Evolutionary conservation across 768 basidiomycete genomes (phyloP), one percentile per base, ranked within the genome.

Genomic region (Grammothele lineata): DNA sequence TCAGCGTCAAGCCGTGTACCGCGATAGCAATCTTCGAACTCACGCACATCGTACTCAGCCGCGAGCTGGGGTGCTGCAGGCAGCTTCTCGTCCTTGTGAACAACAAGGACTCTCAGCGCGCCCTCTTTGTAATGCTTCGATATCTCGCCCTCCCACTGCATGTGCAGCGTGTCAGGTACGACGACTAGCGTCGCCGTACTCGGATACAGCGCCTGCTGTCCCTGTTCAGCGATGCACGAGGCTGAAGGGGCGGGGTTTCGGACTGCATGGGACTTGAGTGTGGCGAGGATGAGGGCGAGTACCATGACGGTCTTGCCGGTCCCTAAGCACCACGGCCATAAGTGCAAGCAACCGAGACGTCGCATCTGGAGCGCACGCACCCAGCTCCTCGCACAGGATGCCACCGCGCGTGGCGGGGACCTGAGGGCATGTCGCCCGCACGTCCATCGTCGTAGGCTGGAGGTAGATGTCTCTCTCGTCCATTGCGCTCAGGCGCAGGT

Each of bases 281-380:
- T 90, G 0, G 76, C 73, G 1, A 89, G 68, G 36, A 90, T 70
- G 14, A 92, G 70, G 2, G 76, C 75, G 5, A 92, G 73, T 24
- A 80, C 74, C 75, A 92, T 92, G 6, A 90, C 72, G 0, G 91
- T 92, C 62, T 92, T 92, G 5, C 90, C 90, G 44, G 87, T 87
- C 1, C 90, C 90, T 87, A 55, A 37, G 8, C n/a, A n/a, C n/a
- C n/a, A n/a, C n/a, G n/a, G n/a, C n/a, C n/a, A n/a, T n/a, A n/a
- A n/a, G n/a, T n/a, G n/a, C n/a, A n/a, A n/a, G n/a, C n/a, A n/a
- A n/a, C n/a, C n/a, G n/a, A n/a, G n/a, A n/a, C n/a, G n/a, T n/a
- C n/a, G n/a, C n/a, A n/a, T n/a, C n/a, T n/a, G n/a, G n/a, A n/a
- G n/a, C n/a, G n/a, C 5, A 38, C 74, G 6, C 60, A 78, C 89